phyloP scores from a whole-genome alignment of 2,329 filamentous ascomycete species.

The Exophiala calicioides region DNA sequence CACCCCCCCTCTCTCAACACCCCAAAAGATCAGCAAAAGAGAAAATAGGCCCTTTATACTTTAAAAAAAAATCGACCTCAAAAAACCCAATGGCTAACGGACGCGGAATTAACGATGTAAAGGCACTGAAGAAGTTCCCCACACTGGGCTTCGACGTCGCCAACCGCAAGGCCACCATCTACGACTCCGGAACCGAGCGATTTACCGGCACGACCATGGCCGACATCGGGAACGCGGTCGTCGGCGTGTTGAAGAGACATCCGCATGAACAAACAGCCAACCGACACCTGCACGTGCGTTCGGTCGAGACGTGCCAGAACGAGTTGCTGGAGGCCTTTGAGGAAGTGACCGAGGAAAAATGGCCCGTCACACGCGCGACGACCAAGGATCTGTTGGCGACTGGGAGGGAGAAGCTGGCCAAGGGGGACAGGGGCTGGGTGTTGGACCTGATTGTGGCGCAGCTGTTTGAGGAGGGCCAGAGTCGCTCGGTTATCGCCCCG shows the following conservation, averaged over 20 bases:
- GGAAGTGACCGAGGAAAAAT: neutral
- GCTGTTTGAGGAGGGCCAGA: neutral
- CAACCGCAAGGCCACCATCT: neutral
- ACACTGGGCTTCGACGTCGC: neutral
- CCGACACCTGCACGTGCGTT: neutral
- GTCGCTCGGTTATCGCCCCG: neutral
- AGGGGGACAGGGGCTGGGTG: neutral
- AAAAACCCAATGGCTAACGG: too few relatives aligned
- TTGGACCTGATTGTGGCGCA: constrained; percentile 1
- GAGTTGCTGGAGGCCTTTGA: neutral
- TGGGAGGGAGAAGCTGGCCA: neutral
- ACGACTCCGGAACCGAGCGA: neutral
- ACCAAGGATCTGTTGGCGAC: neutral
- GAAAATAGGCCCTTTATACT: too few relatives aligned
- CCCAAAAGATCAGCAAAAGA: neutral
- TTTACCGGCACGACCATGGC: neutral
- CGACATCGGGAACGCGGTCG: neutral
- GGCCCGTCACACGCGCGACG: neutral
- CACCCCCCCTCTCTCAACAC: neutral
- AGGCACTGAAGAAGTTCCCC: neutral
- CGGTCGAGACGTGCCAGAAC: constrained; percentile 2
- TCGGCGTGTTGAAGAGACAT: neutral
- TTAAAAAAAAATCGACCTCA: too few relatives aligned
- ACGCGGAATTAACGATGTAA: too few relatives aligned
- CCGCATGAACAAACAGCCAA: neutral